Conservation (phyloP, 1,284 basidiomycete species). For the Cystobasidium slooffiae region DNA sequence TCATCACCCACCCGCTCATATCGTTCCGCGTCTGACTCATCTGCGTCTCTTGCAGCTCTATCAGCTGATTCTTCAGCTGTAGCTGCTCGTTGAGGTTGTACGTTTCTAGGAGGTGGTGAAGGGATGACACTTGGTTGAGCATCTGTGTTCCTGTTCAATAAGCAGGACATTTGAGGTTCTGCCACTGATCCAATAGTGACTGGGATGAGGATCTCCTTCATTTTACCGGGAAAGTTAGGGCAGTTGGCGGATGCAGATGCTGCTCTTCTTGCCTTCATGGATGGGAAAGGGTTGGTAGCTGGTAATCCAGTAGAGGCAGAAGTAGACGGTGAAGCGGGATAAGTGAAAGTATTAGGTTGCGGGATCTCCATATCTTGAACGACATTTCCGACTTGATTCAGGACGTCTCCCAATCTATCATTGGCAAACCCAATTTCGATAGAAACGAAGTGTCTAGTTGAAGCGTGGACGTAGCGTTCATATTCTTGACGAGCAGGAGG, state of each 20-base stretch:
- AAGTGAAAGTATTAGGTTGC: slow-evolving; percentile 49
- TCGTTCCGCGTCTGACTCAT: slow-evolving; percentile 58
- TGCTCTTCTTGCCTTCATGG: slow-evolving; percentile 35
- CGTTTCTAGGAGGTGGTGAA: slow-evolving; percentile 2
- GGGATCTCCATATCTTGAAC: slow-evolving; percentile 50
- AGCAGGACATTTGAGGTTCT: slow-evolving; percentile 55
- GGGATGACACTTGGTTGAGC: slow-evolving; percentile 29
- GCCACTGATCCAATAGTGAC: slow-evolving; percentile 60
- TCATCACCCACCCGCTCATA: slow-evolving; percentile 82
- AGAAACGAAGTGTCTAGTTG: slow-evolving; percentile 57
- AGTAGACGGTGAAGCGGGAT: slow-evolving; percentile 48
- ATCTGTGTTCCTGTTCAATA: slow-evolving; percentile 26
- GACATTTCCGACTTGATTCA: slow-evolving; percentile 44
- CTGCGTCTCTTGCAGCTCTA: slow-evolving; percentile 32
- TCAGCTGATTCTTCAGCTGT: slow-evolving; percentile 59
- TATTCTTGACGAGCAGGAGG: slow-evolving; percentile 50
- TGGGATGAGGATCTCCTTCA: slow-evolving; percentile 57
- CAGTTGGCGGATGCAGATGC: slow-evolving; percentile 11
- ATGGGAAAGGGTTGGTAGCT: slow-evolving; percentile 48
- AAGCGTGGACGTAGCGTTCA: slow-evolving; percentile 54
- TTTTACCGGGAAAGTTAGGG: slow-evolving; percentile 53
- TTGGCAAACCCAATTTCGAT: slow-evolving; percentile 55
- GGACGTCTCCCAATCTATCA: slow-evolving; percentile 45
- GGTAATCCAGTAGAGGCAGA: slow-evolving; percentile 52
- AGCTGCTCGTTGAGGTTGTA: slow-evolving; percentile 23